Conservation (phyloP, 352 stramenopile genomes). For the Phytophthora litchii region DNA sequence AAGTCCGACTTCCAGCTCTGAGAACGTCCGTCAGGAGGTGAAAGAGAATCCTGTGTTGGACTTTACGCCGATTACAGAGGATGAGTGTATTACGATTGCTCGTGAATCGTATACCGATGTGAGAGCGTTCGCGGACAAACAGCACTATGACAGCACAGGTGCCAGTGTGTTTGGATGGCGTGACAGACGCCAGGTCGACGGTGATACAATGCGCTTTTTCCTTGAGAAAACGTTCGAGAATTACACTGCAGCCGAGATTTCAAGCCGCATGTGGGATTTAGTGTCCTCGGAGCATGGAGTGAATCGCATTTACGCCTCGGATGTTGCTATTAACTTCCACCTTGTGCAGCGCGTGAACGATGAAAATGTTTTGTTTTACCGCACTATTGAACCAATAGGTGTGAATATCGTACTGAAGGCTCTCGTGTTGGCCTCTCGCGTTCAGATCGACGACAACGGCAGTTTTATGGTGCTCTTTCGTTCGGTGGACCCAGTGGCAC, state of each 20-base stretch:
- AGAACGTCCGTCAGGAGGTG: slow-evolving; percentile 4
- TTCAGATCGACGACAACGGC: slow-evolving; percentile 52
- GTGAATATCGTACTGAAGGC: slow-evolving; percentile 55
- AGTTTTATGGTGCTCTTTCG: slow-evolving; percentile 70
- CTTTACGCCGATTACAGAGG: slow-evolving; percentile 39
- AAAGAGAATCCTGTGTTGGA: slow-evolving; percentile 25
- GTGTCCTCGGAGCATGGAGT: slow-evolving; percentile 58
- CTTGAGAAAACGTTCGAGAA: slow-evolving; percentile 66
- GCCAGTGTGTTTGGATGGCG: slow-evolving; percentile 70
- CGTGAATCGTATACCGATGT: slow-evolving; percentile 55
- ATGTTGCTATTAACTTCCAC: slow-evolving; percentile 54
- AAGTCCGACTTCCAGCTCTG: background rate
- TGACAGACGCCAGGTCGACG: slow-evolving; percentile 54
- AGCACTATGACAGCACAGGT: slow-evolving; percentile 52
- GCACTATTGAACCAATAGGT: slow-evolving; percentile 56
- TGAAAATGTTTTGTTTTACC: slow-evolving; percentile 69
- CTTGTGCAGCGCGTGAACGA: slow-evolving; percentile 60
- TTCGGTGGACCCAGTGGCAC: slow-evolving; percentile 52
- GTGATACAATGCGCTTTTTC: slow-evolving; percentile 63
- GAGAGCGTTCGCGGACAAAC: slow-evolving; percentile 42
- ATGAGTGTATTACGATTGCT: slow-evolving; percentile 55
- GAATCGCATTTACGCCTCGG: slow-evolving; percentile 70
- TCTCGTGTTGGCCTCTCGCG: slow-evolving; percentile 56
- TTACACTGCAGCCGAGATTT: slow-evolving; percentile 43
- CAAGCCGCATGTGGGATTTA: slow-evolving; percentile 59